Evolutionary conservation across 2,329 filamentous ascomycete genomes (phyloP).

Genomic region (Macrophomina pseudophaseolina): DNA sequence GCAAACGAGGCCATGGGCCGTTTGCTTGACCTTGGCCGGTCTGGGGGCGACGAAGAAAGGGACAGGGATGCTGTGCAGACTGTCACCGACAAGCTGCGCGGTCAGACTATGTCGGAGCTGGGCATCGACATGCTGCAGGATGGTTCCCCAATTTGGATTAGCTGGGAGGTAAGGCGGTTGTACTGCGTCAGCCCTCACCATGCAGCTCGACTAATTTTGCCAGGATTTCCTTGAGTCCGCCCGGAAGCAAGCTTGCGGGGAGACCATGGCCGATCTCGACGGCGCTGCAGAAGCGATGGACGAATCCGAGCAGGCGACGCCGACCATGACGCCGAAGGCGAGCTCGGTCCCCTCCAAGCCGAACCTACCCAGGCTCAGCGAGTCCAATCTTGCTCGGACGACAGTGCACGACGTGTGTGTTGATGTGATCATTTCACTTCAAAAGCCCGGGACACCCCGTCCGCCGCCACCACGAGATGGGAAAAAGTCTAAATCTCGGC

Average conservation of each 20-base stretch:
- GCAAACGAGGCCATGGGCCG: constrained; percentile 78
- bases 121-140: constrained; percentile 76
- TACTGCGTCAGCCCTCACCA: constrained; percentile 3
- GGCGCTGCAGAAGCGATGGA: background rate
- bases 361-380: constrained; percentile 38
- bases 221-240: constrained; percentile 52
- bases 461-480: background rate
- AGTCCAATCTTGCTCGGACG: constrained; percentile 44
- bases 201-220: constrained; percentile 4
- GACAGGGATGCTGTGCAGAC: constrained; percentile 47
- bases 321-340: constrained; percentile 26
- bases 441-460: constrained; percentile 28
- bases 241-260: constrained; percentile 42
- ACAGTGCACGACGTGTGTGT: constrained; percentile 66
- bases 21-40: constrained; percentile 63
- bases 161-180: constrained; percentile 51
- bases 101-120: constrained; percentile 70
- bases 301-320: constrained; percentile 15
- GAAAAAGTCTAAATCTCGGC: constrained; percentile 32
- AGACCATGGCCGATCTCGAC: constrained; percentile 20
- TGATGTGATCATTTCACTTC: constrained; percentile 68
- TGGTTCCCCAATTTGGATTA: constrained; percentile 58
- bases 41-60: constrained; percentile 43
- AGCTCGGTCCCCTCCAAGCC: constrained; percentile 26
- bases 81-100: constrained; percentile 65